Evolutionary conservation across 2,329 filamentous ascomycete genomes (phyloP), one percentile per base, ranked within the genome.

Genomic region (Hypoxylon rubiginosum): DNA sequence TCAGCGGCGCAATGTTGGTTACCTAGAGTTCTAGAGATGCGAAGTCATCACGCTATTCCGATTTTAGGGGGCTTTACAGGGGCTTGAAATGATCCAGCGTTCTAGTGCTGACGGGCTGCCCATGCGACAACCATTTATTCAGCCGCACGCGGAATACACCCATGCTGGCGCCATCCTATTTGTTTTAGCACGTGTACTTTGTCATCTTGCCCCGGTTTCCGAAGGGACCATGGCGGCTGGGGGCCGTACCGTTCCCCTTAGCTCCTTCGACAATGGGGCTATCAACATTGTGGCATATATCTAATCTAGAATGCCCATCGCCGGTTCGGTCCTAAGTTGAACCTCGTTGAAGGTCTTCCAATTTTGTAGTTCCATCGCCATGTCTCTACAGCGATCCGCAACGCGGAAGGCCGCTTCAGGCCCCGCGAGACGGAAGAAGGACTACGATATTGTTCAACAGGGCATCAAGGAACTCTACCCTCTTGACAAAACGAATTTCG

Each of bases 381-480:
- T 75, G 72, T 75, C 74, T 67, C 62, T 75, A 49, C 71, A 73
- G 41, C 73, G 70, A 41, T 69, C 73, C 26, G 72, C 57, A 34
- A 74, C 71, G 69, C 73, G 68, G 64, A 74, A 72, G 64, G 67
- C 62, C 41, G 61, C 64, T n/a, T 56, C 68, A 34, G 74, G 69
- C 46, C 68, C 70, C 1, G 66, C 62, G 53, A 73, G 46, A 58
- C 65, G 64, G 56, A 79, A 74, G 63, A 79, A 78, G 28, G 76
- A 75, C 2, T 78, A 79, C 39, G 78, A 75, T 43, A 72, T 75
- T 30, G 78, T 79, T 9, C 75, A 79, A 34, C 80, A 81, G 65
- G 80, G 78, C 4, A 74, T 82, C 67, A 77, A 78, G 51, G 76
- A 80, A 58, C 69, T 82, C 21, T 79, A 81, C 58, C 79, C 77